Evolutionary conservation across 352 stramenopile genomes (phyloP).

Genomic region (Globisporangium cylindrosporum): DNA sequence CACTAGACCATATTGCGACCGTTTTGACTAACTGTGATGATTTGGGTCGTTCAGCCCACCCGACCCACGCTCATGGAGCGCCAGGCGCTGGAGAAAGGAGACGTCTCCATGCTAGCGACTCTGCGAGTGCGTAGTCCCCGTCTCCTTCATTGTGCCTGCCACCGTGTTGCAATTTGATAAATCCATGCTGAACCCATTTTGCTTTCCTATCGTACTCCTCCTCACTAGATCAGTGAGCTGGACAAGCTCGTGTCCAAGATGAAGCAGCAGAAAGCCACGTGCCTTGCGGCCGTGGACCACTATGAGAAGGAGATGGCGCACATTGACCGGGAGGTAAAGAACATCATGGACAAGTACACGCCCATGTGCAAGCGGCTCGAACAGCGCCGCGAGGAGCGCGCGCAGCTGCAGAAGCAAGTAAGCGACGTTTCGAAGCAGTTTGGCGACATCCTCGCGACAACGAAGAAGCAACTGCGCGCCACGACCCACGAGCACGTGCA

Average conservation of each 20-base stretch:
- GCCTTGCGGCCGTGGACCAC: conserved; percentile 40
- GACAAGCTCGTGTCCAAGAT: conserved; percentile 72
- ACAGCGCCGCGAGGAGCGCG: conserved; percentile 44
- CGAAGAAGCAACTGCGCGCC: conserved; percentile 50
- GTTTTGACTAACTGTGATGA: not conserved
- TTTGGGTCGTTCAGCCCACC: conserved; percentile 23
- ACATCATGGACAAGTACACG: conserved; percentile 64
- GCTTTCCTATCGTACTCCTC: not conserved
- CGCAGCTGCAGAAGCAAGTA: conserved; percentile 41
- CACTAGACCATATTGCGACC: not conserved
- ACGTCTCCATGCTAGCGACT: conserved; percentile 72
- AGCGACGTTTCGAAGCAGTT: conserved; percentile 52
- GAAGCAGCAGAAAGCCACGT: conserved; percentile 62
- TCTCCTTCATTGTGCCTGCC: not conserved
- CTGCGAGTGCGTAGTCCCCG: conserved; percentile 33
- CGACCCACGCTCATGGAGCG: conserved; percentile 71
- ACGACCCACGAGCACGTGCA: conserved; percentile 59
- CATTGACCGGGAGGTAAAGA: conserved; percentile 57
- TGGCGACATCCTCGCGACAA: conserved; percentile 59
- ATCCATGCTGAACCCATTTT: not conserved
- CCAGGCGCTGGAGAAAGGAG: conserved; percentile 61
- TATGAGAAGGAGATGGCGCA: conserved; percentile 59
- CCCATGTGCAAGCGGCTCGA: conserved; percentile 61
- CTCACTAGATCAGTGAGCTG: conserved; percentile 55
- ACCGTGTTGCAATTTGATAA: not conserved